phyloP scores from a whole-genome alignment of 441 rosid genomes.

The Aquilaria agallochum region DNA sequence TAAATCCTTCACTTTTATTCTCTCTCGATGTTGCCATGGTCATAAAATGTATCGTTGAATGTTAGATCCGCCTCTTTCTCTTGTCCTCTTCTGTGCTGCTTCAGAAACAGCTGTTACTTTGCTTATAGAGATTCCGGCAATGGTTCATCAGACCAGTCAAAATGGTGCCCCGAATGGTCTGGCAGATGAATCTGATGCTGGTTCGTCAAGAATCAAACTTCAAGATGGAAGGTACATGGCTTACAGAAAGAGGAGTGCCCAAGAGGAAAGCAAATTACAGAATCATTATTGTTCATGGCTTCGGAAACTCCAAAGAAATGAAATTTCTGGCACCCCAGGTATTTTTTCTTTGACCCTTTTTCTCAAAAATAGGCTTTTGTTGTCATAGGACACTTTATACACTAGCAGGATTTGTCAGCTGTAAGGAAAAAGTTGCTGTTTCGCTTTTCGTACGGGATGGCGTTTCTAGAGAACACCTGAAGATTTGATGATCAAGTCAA shows the following conservation, averaged over 20 bases:
- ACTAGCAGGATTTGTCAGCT: too few relatives aligned
- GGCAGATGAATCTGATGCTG: conserved; percentile 24
- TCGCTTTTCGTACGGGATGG: neutral
- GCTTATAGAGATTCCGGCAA: conserved; percentile 31
- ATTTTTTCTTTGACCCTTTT: conserved; percentile 14
- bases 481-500: neutral
- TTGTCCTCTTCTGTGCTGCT: neutral
- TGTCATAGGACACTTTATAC: neutral
- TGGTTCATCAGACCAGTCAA: conserved; percentile 34
- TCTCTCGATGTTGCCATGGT: neutral
- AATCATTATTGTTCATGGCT: conserved; percentile 80
- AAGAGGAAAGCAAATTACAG: conserved; percentile 45
- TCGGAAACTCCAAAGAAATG: conserved; percentile 91
- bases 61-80: conserved; percentile 11
- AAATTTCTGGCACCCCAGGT: conserved; percentile 66
- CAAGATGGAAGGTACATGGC: conserved; percentile 75
- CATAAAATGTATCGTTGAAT: conserved; percentile 4
- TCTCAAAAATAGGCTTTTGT: neutral
- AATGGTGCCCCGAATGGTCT: conserved; percentile 17
- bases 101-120: conserved; percentile 17
- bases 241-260: conserved; percentile 71
- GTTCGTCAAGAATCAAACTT: conserved; percentile 52
- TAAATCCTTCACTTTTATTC: neutral
- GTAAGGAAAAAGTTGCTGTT: too few relatives aligned
- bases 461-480: neutral